A percentile compares a stretch with the other conserved stretches of the same genome.
Evolutionary conservation across 192 early-diverging fungal genomes (phyloP).

Genomic region (Backusella luteola): DNA sequence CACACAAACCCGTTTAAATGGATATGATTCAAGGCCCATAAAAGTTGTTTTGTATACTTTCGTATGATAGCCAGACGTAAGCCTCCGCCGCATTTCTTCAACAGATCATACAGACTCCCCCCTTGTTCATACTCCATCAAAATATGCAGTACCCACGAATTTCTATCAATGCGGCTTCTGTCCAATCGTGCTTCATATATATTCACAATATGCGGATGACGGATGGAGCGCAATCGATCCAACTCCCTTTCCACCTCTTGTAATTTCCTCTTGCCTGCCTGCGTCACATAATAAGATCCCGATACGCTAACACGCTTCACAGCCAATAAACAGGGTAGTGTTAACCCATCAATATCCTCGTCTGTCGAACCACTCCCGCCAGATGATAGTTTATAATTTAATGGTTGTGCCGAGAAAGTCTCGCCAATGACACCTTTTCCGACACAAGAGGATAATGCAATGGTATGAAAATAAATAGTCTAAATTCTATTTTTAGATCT

Average conservation of each 20-base stretch:
- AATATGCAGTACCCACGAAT: constrained; percentile 45
- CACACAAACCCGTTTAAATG: constrained; percentile 68
- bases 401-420: constrained; percentile 33
- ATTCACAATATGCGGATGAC: constrained; percentile 57
- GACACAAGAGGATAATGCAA: constrained; percentile 34
- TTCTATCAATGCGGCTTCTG: constrained; percentile 18
- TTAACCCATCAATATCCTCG: neutral
- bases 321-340: constrained; percentile 18
- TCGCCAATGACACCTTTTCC: constrained; percentile 28
- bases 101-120: constrained; percentile 59
- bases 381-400: constrained; percentile 25
- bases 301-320: constrained; percentile 42
- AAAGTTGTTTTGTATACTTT: constrained; percentile 65
- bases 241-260: constrained; percentile 60
- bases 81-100: constrained; percentile 63
- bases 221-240: constrained; percentile 53
- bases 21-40: constrained; percentile 60
- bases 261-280: constrained; percentile 53
- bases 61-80: constrained; percentile 45
- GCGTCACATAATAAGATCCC: constrained; percentile 45
- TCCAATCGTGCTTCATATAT: constrained; percentile 60
- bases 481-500: neutral
- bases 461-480: constrained; percentile 31
- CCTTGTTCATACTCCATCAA: constrained; percentile 51
- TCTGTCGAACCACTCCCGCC: neutral